Percentiles rank a stretch among this genome's conserved stretches.
Conservation (phyloP, 495 filamentous ascomycete genomes). For the Penicillium ochrochloron region DNA sequence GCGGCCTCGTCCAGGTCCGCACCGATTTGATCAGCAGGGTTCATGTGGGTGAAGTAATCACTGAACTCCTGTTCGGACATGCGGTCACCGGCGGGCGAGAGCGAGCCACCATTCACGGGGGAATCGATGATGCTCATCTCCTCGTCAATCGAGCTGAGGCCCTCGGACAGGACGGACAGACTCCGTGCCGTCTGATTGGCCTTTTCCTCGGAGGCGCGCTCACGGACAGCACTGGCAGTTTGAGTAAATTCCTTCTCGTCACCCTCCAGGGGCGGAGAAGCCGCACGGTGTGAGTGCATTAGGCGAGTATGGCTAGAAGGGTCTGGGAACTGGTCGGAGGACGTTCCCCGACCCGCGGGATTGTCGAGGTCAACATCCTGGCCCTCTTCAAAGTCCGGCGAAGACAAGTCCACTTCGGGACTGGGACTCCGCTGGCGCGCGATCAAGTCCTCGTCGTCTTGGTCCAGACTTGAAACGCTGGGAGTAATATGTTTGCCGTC, state of each 20-base stretch:
- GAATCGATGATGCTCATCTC: conserved; percentile 38
- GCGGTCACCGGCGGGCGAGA: conserved; percentile 41
- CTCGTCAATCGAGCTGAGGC: conserved; percentile 40
- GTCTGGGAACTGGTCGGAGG: conserved; percentile 43
- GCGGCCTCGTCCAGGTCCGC: conserved; percentile 45
- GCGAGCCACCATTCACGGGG: conserved; percentile 41
- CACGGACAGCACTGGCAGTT: conserved; percentile 85
- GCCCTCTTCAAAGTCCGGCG: conserved; percentile 78
- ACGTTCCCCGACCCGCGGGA: conserved; percentile 53
- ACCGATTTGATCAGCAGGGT: conserved; percentile 26
- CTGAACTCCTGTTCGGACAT: conserved; percentile 45
- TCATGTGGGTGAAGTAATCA: conserved; percentile 50
- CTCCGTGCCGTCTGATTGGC: conserved; percentile 40
- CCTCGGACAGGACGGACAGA: conserved; percentile 44
- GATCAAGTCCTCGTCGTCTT: conserved; percentile 73
- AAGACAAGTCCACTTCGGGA: conserved; percentile 90
- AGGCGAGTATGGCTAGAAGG: conserved; percentile 44
- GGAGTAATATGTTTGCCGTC: conserved; percentile 72
- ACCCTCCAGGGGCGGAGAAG: conserved; percentile 86
- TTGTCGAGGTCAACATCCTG: conserved; percentile 58
- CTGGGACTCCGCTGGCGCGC: conserved; percentile 77
- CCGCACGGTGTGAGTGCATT: conserved; percentile 69
- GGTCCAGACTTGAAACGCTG: conserved; percentile 74
- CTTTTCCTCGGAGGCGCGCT: conserved; percentile 65
- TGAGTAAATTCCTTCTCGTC: conserved; percentile 97